These are phyloP conservation scores for Leccinellum luteum DNA, from an alignment of 768 basidiomycete species.

Conservation along the genomic window DNA sequence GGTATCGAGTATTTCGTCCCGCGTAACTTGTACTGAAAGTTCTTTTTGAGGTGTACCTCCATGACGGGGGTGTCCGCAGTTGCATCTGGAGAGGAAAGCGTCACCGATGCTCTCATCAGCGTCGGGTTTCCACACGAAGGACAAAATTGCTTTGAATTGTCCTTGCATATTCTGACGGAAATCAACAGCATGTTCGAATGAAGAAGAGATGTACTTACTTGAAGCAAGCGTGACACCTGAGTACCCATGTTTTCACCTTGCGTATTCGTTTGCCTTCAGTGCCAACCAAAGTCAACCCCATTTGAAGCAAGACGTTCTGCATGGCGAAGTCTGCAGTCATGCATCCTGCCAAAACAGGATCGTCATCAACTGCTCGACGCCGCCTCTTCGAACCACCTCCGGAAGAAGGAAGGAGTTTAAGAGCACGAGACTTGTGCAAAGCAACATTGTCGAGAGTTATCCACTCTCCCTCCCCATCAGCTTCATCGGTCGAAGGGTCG, in stretches of 20 bases:
- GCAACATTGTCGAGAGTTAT: conserved; percentile 89
- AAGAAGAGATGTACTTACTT: conserved; percentile 62
- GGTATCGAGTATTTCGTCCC: conserved; percentile 94
- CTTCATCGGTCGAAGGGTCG: conserved; percentile 70
- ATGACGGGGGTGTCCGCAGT: conserved; percentile 61
- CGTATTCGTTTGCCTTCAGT: conserved; percentile 89
- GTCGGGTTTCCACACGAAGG: conserved; percentile 96
- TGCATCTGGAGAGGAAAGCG: conserved; percentile 66
- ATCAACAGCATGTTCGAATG: not conserved
- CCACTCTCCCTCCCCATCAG: conserved; percentile 93
- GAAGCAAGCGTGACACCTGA: conserved; percentile 98
- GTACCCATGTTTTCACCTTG: conserved; percentile 91
- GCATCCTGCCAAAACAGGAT: conserved; percentile 68
- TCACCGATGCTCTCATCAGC: conserved; percentile 87
- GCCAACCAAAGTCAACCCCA: conserved; percentile 87
- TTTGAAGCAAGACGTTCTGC: conserved; percentile 95
- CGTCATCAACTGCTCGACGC: conserved; percentile 37
- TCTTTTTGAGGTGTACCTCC: conserved; percentile 91
- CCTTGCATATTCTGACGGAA: conserved; percentile 82
- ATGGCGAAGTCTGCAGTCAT: conserved; percentile 99
- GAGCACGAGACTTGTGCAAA: conserved; percentile 82
- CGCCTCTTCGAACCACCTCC: conserved; percentile 27
- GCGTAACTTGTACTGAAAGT: conserved; percentile 90
- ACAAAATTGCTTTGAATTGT: conserved; percentile 92
- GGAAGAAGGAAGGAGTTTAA: conserved; percentile 73